Evolutionary conservation across 2,329 filamentous ascomycete genomes (phyloP), one percentile per base, ranked within the genome.

Genomic region (Fusarium tupiense): DNA sequence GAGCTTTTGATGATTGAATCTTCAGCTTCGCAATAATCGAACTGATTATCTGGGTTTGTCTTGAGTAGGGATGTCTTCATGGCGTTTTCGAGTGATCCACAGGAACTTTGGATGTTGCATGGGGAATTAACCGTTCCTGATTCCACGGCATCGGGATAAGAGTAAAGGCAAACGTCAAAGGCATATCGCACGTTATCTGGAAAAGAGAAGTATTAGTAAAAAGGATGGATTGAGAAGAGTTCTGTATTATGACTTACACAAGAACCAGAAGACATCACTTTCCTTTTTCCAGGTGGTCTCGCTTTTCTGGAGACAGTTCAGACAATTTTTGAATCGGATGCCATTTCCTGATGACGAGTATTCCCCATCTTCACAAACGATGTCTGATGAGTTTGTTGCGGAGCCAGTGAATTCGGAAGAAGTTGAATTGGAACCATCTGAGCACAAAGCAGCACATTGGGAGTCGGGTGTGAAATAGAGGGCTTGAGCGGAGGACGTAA

Each of bases 391-490:
- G 24, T 80, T 84, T 2, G 86, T 90, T 8, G 76, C 82, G 1
- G 87, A 85, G 9, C 79, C 74, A 5, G 73, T 72, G 1, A 85
- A 72, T 26, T 83, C 79, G 38, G 80, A 13, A 74, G 1, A 77
- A 61, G 64, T 86, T 80, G 16, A 77, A 19, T 81, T 78, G 0
- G 77, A 65, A 6, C 81, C 79, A 66, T 87, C 83, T 9, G 87
- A 75, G 63, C 88, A 90, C 5, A 85, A 66, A 0, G 84, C 78
- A 1, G 87, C 83, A 74, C 88, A 90, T 16, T 82, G 76, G 1
- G 88, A 90, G 16, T 85, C 85, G 1, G 88, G 86, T 4, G 87
- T 85, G 5, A 89, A 85, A 60, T 87, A 53, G 22, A 70, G 64
- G 13, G 67, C 46, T 11, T 19, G 44, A 13, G 20, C 11, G 6